Base-by-base conservation (phyloP, 768 basidiomycete genomes). In the Lentinula lateritia region DNA sequence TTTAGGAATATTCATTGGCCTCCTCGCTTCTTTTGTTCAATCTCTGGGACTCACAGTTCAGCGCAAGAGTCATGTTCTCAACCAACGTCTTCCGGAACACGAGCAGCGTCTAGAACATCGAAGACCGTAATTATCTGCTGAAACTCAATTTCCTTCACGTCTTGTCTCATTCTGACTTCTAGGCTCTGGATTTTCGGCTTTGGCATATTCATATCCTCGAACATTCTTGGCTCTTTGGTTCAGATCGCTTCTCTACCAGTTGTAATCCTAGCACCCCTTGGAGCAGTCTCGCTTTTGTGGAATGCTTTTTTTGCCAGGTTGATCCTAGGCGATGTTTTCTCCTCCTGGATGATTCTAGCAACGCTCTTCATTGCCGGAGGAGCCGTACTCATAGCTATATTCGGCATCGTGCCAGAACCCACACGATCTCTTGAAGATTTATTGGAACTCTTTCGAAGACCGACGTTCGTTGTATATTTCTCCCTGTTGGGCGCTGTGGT, bases 231-330 rank as follows among this genome's bases (percentile, higher is more conserved):
- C 6, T 94, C 93, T 1, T 74, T 95, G 41, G 90, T 96, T 66
- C 95, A 96, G 76, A 93, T 98, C 45, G 93, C 93, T 8, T 91
- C 93, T 2, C 84, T 98, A 12, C 94, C 95, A 2, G 92, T 98
- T 65, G 94, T 96, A 62, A 92, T 98, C 61, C 88, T 98, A 56
- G 95, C 94, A 0, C 95, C 95, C 0, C 81, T 98, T 4, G 95
- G 95, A 10, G 95, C 94, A 0, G 90, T 95, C 35, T 93, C 91
- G 2, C 83, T 98, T 34, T 83, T 98, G 34, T 96, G 91, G 91
- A 98, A 98, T 71, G 94, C 94, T 4, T 84, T 96, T 68, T 95
- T 96, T 69, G 93, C 94, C 15, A 82, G 86, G 35, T 67, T 95
- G 43, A 80, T 96, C 43, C 82, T 96, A 12, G 92, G 91, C 10